Base-by-base conservation (phyloP, 2,329 filamentous ascomycete genomes). In the Diaporthe citrichinensis region DNA sequence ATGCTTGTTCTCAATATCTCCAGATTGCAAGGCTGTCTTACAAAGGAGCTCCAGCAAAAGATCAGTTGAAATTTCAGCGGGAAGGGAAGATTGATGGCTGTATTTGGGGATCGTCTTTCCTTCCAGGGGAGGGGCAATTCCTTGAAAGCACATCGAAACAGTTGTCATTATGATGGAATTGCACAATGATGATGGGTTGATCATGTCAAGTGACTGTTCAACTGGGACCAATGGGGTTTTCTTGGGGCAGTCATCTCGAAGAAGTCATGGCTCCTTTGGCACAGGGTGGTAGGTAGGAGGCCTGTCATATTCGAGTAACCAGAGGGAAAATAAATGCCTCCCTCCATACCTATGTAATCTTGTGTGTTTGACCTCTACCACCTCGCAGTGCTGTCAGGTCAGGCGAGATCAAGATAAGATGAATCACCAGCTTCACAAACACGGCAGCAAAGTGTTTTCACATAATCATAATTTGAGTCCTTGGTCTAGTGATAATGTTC, bases 401-500 rank as follows among this genome's bases (percentile, higher is more conserved):
- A n/a, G 34, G 28, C 15, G 15, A 31, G 6, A 12, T 15, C 6
- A 12, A 31, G 31, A 55, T 5, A 2, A 55, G 34, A 41, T 3
- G 8, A 23, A 41, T 25, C 31, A 28, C 14, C 4, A 28, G 9
- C 5, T 41, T 41, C 65, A 69, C 34, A 28, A 36, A 2, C 14
- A 2, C 2, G 36, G 49, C 15, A 41, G n/a, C 25, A 2, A 28
- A 28, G 2, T 69, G 59, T 25, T 39, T 55, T 69, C 34, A 69
- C 49, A 55, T 23, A 15, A 55, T 69, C 7, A 41, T 69, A 20
- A 67, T 69, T 23, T 69, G 34, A 39, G n/a, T 69, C 65, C 46
- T 55, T 55, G 8, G n/a, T 69, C 49, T 69, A 49, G 23, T 25
- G 41, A 14, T 55, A 14, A 31, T 55, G 49, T 41, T 41, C 65